phyloP scores from a whole-genome alignment of 306 rosid species.

The Vigna trinervia region DNA sequence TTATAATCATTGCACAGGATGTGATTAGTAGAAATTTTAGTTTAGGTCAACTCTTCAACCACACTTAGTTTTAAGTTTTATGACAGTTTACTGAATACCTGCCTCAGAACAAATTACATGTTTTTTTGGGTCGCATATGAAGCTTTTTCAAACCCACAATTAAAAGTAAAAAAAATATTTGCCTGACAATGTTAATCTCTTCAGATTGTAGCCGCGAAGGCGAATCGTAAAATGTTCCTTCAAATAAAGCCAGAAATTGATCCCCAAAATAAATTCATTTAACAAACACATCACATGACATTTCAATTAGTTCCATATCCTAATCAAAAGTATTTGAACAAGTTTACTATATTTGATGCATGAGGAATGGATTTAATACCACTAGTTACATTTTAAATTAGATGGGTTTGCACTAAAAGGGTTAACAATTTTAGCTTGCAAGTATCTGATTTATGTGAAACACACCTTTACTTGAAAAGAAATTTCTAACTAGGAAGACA shows the following conservation, averaged over 20 bases:
- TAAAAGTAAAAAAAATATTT: not conserved
- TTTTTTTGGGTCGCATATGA: not conserved
- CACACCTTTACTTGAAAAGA: constrained; percentile 7
- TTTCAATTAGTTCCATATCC: not conserved
- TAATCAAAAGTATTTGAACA: constrained; percentile 5
- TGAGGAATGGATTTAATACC: constrained; percentile 22
- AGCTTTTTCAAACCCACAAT: constrained; percentile 25
- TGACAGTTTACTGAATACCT: constrained; percentile 8
- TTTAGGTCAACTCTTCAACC: constrained; percentile 25
- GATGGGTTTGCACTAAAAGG: not conserved
- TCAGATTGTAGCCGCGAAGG: not conserved
- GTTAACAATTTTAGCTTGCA: constrained; percentile 6
- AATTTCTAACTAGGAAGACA: constrained; percentile 10
- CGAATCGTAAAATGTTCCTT: not conserved
- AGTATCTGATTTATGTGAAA: constrained; percentile 14
- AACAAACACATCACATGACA: constrained; percentile 14
- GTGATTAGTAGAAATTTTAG: constrained; percentile 7
- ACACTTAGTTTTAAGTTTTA: not conserved
- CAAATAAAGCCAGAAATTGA: not conserved
- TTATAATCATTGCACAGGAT: not conserved
- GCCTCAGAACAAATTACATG: constrained; percentile 19
- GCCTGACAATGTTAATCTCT: constrained; percentile 11
- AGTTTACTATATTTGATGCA: constrained; percentile 22
- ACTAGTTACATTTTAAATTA: not conserved
- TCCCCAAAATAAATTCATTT: constrained; percentile 21